phyloP scores from a whole-genome alignment of 495 filamentous ascomycete genomes.

The Aeminium ludgeri region DNA sequence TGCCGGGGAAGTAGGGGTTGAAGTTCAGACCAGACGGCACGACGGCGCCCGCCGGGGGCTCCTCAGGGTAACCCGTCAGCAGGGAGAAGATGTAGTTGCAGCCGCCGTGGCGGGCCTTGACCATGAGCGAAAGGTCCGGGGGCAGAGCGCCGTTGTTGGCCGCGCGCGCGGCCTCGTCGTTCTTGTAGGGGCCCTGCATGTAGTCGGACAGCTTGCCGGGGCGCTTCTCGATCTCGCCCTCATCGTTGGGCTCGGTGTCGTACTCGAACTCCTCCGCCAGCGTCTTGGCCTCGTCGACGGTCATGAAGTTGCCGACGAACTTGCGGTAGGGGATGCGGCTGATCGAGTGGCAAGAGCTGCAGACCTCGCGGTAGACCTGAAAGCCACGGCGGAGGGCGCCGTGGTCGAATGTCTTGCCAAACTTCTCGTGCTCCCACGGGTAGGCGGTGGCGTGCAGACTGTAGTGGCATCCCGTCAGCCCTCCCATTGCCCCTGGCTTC shows the following conservation, averaged over 20 bases:
- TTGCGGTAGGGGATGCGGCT: conserved; percentile 82
- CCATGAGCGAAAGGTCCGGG: conserved; percentile 91
- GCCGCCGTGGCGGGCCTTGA: conserved; percentile 93
- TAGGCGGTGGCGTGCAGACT: conserved; percentile 85
- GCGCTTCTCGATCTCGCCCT: conserved; percentile 95
- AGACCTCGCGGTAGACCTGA: conserved; percentile 99
- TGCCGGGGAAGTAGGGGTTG: conserved; percentile 99
- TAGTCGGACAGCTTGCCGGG: conserved; percentile 97
- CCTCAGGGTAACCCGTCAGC: conserved; percentile 96
- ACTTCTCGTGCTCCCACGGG: conserved; percentile 87
- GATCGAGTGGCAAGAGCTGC: conserved; percentile 92
- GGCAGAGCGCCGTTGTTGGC: conserved; percentile 97
- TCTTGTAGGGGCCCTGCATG: conserved; percentile 86
- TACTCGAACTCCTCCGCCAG: conserved; percentile 98
- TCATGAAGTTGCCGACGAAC: conserved; percentile 80
- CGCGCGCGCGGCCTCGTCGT: conserved; percentile 94
- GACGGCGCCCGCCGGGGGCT: conserved; percentile 71
- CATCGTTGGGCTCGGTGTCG: conserved; percentile 92
- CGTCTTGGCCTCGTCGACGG: conserved; percentile 91
- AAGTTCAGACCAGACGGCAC: conserved; percentile 87
- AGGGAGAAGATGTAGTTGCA: conserved; percentile 97
- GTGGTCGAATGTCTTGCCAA: conserved; percentile 91
- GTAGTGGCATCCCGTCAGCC: conserved; percentile 7
- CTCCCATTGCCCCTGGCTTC: conserved; percentile 1
- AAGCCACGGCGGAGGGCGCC: conserved; percentile 92